These are phyloP conservation scores for Asterochloris erici DNA, from an alignment of 139 green algal species.

Conservation along the genomic window DNA sequence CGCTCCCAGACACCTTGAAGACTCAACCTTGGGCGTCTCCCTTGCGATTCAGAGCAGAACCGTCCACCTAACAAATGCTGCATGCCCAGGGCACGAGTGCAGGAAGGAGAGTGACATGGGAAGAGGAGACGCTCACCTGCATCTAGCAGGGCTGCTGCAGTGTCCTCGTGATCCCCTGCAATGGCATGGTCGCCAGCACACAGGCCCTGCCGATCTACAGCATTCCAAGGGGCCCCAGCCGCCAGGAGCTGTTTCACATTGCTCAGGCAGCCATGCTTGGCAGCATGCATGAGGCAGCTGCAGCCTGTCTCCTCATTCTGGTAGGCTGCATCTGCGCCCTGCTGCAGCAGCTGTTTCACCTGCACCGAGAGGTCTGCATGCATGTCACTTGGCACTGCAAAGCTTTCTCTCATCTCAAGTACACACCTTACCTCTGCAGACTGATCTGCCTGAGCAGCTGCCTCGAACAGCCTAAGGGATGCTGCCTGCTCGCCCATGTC, in stretches of 20 bases:
- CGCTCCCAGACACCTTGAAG: too few species aligned
- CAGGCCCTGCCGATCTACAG: conserved; percentile 54
- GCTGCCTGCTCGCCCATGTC: too few species aligned
- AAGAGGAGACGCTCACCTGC: conserved; percentile 20
- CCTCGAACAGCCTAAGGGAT: too few species aligned
- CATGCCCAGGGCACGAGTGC: not conserved
- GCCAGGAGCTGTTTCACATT: conserved; percentile 54
- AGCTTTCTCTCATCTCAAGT: too few species aligned
- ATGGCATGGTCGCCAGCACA: conserved; percentile 71
- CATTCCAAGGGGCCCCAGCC: conserved; percentile 67
- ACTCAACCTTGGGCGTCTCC: too few species aligned
- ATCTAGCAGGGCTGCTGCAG: conserved; percentile 57
- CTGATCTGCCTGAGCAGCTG: too few species aligned
- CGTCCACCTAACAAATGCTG: not conserved
- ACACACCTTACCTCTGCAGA: too few species aligned
- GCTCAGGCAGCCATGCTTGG: conserved; percentile 32
- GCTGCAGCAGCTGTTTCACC: conserved; percentile 4
- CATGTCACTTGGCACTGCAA: too few species aligned
- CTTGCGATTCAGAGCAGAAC: too few species aligned
- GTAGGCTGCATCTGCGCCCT: conserved; percentile 15
- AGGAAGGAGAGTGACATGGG: not conserved
- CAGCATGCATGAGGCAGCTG: conserved; percentile 49
- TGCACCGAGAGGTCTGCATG: not conserved
- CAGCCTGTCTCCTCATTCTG: conserved; percentile 31
- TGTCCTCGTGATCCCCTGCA: conserved; percentile 32